Base-by-base conservation (phyloP, 495 filamentous ascomycete genomes). In the Achaetomiella virescens region DNA sequence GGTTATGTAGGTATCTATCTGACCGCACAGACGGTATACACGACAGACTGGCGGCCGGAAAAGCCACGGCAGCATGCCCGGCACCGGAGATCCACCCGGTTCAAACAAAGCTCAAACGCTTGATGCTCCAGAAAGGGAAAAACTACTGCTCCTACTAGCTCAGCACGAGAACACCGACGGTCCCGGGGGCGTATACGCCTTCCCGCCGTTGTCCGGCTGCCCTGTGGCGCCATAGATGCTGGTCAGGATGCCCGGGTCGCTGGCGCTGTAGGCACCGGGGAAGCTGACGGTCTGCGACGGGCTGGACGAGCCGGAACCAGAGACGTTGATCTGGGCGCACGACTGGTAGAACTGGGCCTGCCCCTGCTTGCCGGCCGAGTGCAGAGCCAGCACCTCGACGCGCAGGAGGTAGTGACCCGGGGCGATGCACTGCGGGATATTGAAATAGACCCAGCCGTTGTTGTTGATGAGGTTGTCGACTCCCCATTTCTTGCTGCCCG, bases 251-350 rank as follows among this genome's bases (percentile, higher is more conserved):
- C 78, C 77, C 12, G 79, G 75, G 65, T 82, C 73, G 51, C 54
- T 73, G 40, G 73, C 63, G 61, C 67, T 62, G 66, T 80, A 81
- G 18, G 75, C 75, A 27, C 81, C 80, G 4, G 81, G 81, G 64
- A 83, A 76, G 64, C 69, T 73, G 38, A 83, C 78, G 7, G 79
- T 82, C 51, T 68, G 52, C 31, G 68, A 66, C 0, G 74, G 75
- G 5, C 63, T 63, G 45, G 73, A 72, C 25, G 66, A 65, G 38
- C 79, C 78, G 24, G 68, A 69, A 46, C 77, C 74, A 18, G 71
- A 66, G 20, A 82, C 70, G 55, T 75, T 78, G 65, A 83, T 78
- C 66, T 82, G 78, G 6, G 79, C 80, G 59, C 79, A 81, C n/a
- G 70, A 70, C 54, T 69, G 69, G 66, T 81, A 82, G 66, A 82